Evolutionary conservation across 805 yeast genomes (phyloP).

Genomic region (Sungouiella blattae): DNA sequence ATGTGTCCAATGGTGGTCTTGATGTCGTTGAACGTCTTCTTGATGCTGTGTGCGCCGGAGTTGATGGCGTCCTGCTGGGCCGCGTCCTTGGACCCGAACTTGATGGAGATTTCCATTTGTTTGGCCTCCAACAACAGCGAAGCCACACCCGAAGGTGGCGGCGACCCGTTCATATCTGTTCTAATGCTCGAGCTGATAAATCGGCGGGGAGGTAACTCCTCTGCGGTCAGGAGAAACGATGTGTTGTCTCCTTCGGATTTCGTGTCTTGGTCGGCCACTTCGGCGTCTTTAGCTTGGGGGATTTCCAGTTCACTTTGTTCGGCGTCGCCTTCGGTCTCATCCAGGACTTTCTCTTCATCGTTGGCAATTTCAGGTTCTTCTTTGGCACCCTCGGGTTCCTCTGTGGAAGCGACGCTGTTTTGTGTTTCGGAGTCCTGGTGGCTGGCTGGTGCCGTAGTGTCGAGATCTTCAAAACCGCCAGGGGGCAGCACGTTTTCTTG

Average conservation of each 20-base stretch:
- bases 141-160: slow-evolving; percentile 3
- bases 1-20: slow-evolving; percentile 42
- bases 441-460: too few species aligned
- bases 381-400: too few species aligned
- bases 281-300: too few species aligned
- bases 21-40: slow-evolving; percentile 45
- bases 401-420: too few species aligned
- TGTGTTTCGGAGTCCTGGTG: too few species aligned
- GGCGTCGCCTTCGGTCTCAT: too few species aligned
- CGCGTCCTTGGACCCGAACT: slow-evolving; percentile 46
- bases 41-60: slow-evolving; percentile 37
- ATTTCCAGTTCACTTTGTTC: too few species aligned
- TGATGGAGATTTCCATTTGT: slow-evolving; percentile 52
- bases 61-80: slow-evolving; percentile 45
- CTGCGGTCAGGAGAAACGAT: too few species aligned
- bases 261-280: too few species aligned
- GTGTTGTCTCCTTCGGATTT: too few species aligned
- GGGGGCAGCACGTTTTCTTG: not conserved
- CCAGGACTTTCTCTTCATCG: too few species aligned
- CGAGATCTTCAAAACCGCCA: not conserved
- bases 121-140: slow-evolving; percentile 51
- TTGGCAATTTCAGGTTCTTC: too few species aligned
- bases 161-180: slow-evolving; percentile 2
- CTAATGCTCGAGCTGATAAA: not conserved
- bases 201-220: not conserved